Percentiles rank a stretch among this genome's conserved stretches.
phyloP scores from a whole-genome alignment of 2,329 filamentous ascomycete genomes.

The Phialemoniopsis sp. region DNA sequence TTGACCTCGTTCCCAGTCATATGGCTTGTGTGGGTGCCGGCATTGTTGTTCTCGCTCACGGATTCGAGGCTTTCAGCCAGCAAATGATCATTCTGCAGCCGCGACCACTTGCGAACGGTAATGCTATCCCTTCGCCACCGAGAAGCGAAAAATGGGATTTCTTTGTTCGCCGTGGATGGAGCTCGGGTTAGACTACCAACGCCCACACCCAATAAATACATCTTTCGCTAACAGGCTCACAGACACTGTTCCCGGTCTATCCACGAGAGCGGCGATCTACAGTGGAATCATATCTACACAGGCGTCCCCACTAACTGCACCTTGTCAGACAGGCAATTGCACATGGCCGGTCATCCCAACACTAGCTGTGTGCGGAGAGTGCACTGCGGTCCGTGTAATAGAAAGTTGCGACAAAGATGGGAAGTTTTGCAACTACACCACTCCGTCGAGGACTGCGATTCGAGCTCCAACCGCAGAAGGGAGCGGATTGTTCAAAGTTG shows the following conservation, averaged over 20 bases:
- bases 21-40: conserved; percentile 30
- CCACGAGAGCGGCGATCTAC: conserved; percentile 32
- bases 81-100: conserved; percentile 29
- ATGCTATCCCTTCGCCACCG: conserved; percentile 16
- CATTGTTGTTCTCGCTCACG: conserved; percentile 27
- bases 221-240: conserved; percentile 4
- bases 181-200: conserved; percentile 3
- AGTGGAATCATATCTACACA: conserved; percentile 27
- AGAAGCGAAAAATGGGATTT: conserved; percentile 30
- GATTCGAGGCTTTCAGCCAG: conserved; percentile 33
- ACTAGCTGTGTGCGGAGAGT: conserved; percentile 28
- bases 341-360: conserved; percentile 22
- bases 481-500: conserved; percentile 23
- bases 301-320: conserved; percentile 15
- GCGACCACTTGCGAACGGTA: conserved; percentile 13
- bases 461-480: conserved; percentile 10
- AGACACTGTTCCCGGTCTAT: conserved; percentile 18
- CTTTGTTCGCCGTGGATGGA: conserved; percentile 16
- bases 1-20: conserved; percentile 16
- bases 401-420: conserved; percentile 12
- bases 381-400: conserved; percentile 10
- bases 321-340: conserved; percentile 26
- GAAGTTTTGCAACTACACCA: conserved; percentile 21
- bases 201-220: too few relatives aligned
- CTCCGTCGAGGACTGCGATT: conserved; percentile 21